These are phyloP conservation scores for Euphorbia schlechtendalii DNA, from an alignment of 441 rosid species.

Conservation along the genomic window DNA sequence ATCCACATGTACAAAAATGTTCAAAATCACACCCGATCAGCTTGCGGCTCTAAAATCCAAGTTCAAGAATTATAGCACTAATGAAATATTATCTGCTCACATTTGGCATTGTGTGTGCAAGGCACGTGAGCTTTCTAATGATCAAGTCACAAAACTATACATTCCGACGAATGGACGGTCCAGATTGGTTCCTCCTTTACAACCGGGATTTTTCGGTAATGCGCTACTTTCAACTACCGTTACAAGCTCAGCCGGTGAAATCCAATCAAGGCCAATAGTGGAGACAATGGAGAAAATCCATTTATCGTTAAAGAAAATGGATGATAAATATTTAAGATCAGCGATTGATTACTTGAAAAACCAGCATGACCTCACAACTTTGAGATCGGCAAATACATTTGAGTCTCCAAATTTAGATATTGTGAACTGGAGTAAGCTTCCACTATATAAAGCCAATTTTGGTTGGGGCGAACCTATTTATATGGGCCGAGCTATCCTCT, in stretches of 20 bases:
- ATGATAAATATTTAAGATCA: slow-evolving; percentile 11
- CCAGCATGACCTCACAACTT: not conserved
- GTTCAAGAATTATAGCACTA: slow-evolving; percentile 9
- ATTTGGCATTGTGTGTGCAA: slow-evolving; percentile 15
- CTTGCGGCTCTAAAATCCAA: slow-evolving; percentile 1
- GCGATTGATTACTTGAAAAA: slow-evolving; percentile 6
- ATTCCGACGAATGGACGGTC: slow-evolving; percentile 13
- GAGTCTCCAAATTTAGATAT: slow-evolving; percentile 4
- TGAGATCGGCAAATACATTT: not conserved
- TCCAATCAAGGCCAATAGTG: slow-evolving; percentile 9
- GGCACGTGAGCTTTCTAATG: not conserved
- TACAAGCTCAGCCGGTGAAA: not conserved
- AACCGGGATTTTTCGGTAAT: slow-evolving; percentile 14
- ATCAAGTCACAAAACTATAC: not conserved
- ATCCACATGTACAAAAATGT: not conserved
- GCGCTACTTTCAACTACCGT: not conserved
- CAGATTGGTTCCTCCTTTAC: slow-evolving; percentile 14
- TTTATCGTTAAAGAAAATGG: slow-evolving; percentile 5
- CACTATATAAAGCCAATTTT: slow-evolving; percentile 7
- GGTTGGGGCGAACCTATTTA: slow-evolving; percentile 9
- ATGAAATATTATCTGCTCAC: slow-evolving; percentile 12
- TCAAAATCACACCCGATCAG: slow-evolving; percentile 2
- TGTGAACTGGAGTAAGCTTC: slow-evolving; percentile 5
- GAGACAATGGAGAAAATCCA: not conserved
- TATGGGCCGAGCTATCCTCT: slow-evolving; percentile 3